Base-by-base conservation (phyloP, 2,329 filamentous ascomycete species). In the Zymoseptoria brevis region DNA sequence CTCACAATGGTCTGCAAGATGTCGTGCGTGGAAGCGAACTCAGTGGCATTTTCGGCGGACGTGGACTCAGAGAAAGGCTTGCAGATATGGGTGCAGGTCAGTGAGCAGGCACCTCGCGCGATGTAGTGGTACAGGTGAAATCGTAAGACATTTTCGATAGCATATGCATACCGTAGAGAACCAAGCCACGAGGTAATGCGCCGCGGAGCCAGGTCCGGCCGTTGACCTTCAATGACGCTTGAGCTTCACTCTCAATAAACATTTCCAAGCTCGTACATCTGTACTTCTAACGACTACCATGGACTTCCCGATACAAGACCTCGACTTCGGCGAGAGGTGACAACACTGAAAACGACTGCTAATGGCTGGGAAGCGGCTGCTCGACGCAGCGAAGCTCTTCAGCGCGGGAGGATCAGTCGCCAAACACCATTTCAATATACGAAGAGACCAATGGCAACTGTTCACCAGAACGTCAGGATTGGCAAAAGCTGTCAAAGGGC, bases 391-490 rank as follows among this genome's bases (percentile, higher is more conserved):
- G 50, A 79, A 76, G 67, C 71, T 80, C 52, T 68, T 79, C 74
- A 74, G 82, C 72, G 78, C 77, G 62, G 74, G 76, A 56, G 72
- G 71, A 63, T 71, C 75, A 35, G 69, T 81, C 61, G 76, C 76
- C 7, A 75, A 75, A 64, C 75, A 84, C 71, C 85, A 87, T 69
- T 72, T 84, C 58, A 76, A 75, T 50, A 78, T 87, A 54, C 83
- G 84, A 21, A 77, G 79, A 57, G 79, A 80, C 57, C 85, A 88
- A 71, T 75, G 86, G 66, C 82, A 87, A 69, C 73, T 83, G 53
- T 87, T 83, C 72, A 83, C 76, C 54, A 79, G 81, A 64, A 88
- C 86, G 0, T 88, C 86, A 2, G 83, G 82, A 29, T 72, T 89
- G 53, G 82, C 83, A 26, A 85, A 83, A 69, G 81, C 82, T 13